Evolutionary conservation across 2,329 filamentous ascomycete genomes (phyloP), one percentile per base, ranked within the genome.

Genomic region (Fusarium decemcellulare): DNA sequence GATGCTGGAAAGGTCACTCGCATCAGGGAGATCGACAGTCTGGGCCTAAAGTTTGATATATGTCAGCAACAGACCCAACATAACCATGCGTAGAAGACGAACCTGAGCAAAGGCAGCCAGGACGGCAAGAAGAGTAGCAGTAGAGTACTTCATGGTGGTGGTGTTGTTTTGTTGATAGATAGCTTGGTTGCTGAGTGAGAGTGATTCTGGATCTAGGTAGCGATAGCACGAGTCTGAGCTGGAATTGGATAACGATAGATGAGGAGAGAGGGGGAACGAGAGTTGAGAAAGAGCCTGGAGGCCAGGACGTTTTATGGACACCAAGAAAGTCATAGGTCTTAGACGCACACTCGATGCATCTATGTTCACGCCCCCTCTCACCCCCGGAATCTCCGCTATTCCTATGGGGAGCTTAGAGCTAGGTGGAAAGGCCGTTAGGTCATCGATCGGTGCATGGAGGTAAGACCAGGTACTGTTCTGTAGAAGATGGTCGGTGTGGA

Each of bases 121-220:
- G 67, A 76, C 72, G 58, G 79, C 65, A 30, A 71, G 63, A 65
- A 80, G 44, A 57, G 76, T 71, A 46, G 74, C 67, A 69, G 72
- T 73, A 73, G 78, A 75, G 77, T 80, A 78, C 78, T 81, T 81
- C 81, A 82, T 81, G 60, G 44, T 73, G 73, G 61, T 56, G 64
- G 58, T 65, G 36, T 62, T 65, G 47, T 50, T 54, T 44, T 54
- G n/a, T n/a, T 67, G 54, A 53, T 43, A 51, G 37, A 43, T 18
- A 51, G 40, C 34, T 36, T 50, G 43, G 43, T 58, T 56, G 34
- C 30, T 39, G 61, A 52, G 51, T 62, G 56, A 64, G 32, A 65
- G 16, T 59, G 46, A 53, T 51, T 43, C 34, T 50, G 39, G 52
- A 18, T 48, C 43, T 58, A 27, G 36, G 37, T 29, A 32, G 39